Base-by-base conservation (phyloP, 805 yeast genomes). In the Candida golubevii region DNA sequence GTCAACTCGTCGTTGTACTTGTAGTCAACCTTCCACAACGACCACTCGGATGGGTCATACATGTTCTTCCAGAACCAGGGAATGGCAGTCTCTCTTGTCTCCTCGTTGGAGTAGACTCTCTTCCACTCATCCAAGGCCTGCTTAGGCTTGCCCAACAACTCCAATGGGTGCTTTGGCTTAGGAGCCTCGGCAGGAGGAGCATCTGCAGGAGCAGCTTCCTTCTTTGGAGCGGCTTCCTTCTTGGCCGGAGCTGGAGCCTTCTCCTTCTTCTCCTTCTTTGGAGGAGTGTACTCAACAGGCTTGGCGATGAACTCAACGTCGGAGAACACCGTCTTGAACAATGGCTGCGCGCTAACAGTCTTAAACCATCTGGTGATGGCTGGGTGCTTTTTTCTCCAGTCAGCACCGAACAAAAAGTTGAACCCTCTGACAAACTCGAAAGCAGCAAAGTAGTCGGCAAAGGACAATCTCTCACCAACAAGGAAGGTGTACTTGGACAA, bases 1-100 rank as follows among this genome's bases (percentile, higher is more conserved):
- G 97, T 91, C 71, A 91, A 82, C 79, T 91, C 99, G 60, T 91
- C 98, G 73, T 93, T 90, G 80, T 93, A 91, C 80, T 87, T 89
- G 90, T 85, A 91, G 67, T 82, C 95, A 61, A 90, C 95, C 79
- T 79, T 88, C 88, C 88, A 91, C 61, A 91, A 69, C 45, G 98
- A 90, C 88, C 90, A 91, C 74, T 91, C 98, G 54, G 81, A 77
- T 55, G 93, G 82, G 75, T 91, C 84, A 79, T 77, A 91, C 76
- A 85, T 83, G 68, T 85, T 85, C 55, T 74, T 64, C 97, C 97
- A 93, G 90, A 91, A 93, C 90, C 91, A 93, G 67, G 98, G 98
- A 58, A 91, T 77, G 56, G 97, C 96, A 56, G 72, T 82, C 66
- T 81, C 83, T 75, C 97, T 87, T 66, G 98, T 91, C 62, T 93